Conservation (phyloP, 441 rosid species). For the Corymbia citriodora region DNA sequence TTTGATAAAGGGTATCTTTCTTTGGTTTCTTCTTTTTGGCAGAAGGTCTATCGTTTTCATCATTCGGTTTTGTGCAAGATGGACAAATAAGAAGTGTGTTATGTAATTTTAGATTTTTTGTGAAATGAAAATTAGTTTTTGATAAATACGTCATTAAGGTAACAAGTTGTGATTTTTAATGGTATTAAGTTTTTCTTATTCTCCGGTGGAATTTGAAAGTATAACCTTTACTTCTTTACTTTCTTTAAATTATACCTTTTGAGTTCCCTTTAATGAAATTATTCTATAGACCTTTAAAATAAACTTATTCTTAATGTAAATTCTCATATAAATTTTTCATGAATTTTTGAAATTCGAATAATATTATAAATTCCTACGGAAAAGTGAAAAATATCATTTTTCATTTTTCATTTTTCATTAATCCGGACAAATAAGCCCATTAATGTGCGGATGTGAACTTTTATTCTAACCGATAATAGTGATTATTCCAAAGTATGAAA, state of each 20-base stretch:
- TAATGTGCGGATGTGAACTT: not conserved
- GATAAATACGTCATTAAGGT: not conserved
- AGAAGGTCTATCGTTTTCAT: too few species aligned
- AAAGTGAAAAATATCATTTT: not conserved
- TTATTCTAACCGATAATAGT: not conserved
- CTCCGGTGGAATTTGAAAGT: not conserved
- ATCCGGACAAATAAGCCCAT: not conserved
- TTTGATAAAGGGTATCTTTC: too few species aligned
- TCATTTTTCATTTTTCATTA: not conserved
- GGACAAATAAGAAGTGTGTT: too few species aligned
- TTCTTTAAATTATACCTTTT: not conserved
- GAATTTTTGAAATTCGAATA: not conserved
- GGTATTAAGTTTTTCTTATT: not conserved
- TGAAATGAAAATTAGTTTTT: not conserved
- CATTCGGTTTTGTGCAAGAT: too few species aligned
- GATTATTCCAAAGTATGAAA: not conserved
- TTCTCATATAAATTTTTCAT: rapidly evolving
- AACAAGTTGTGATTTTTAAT: not conserved
- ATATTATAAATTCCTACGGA: not conserved
- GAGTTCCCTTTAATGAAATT: not conserved
- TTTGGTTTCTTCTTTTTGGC: too few species aligned
- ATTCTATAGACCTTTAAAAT: not conserved
- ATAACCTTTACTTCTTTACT: not conserved
- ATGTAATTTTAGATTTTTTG: not conserved
- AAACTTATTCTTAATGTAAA: not conserved